Conservation (phyloP, 2,329 filamentous ascomycete genomes). For the Fusarium metavorans region DNA sequence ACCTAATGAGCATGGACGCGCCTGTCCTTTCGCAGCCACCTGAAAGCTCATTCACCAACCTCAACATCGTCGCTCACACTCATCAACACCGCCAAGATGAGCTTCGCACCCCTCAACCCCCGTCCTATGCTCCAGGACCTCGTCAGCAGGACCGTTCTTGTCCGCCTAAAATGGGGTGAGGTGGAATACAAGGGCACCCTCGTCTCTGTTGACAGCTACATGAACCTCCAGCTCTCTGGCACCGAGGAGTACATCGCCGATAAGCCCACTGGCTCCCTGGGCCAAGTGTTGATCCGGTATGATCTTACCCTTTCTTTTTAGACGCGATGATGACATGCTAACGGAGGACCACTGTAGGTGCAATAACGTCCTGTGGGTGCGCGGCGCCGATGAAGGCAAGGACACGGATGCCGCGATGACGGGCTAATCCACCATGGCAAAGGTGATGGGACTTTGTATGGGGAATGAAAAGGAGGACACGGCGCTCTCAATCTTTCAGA, state of each 20-base stretch:
- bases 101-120: slow-evolving; percentile 93
- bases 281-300: slow-evolving; percentile 92
- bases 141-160: slow-evolving; percentile 89
- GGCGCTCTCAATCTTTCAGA: slow-evolving; percentile 14
- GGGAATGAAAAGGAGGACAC: slow-evolving; percentile 18
- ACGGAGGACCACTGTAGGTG: slow-evolving; percentile 65
- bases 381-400: slow-evolving; percentile 65
- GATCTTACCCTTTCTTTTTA: slow-evolving; percentile 30
- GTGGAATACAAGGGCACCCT: slow-evolving; percentile 96
- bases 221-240: slow-evolving; percentile 95
- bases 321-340: background rate
- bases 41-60: slow-evolving; percentile 39
- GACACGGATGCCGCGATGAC: slow-evolving; percentile 70
- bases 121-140: slow-evolving; percentile 95
- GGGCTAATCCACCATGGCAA: slow-evolving; percentile 50
- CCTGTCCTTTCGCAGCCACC: slow-evolving; percentile 37
- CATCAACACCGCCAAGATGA: slow-evolving; percentile 47
- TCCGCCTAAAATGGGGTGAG: slow-evolving; percentile 97
- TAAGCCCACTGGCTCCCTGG: slow-evolving; percentile 85
- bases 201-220: slow-evolving; percentile 96
- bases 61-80: slow-evolving; percentile 31
- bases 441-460: slow-evolving; percentile 11
- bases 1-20: slow-evolving; percentile 31
- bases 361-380: slow-evolving; percentile 98
- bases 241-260: slow-evolving; percentile 94